Evolutionary conservation across 78 protist genomes (phyloP), one percentile per base, ranked within the genome.

Genomic region (Dictyostelium citrinum): DNA sequence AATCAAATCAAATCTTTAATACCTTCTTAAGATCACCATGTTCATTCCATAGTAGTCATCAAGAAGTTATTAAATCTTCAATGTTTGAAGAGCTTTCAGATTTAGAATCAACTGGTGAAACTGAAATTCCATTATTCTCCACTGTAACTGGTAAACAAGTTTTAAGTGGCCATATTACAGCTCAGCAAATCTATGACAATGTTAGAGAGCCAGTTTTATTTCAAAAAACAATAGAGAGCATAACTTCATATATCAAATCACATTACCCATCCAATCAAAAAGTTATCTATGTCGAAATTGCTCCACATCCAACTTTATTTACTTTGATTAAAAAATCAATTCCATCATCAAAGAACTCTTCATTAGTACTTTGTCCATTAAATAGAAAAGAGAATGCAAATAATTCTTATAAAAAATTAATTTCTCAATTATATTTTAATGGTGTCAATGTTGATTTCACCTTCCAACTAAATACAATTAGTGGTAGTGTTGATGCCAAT

Each of bases 231-330:
- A 76, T 86, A 1, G 46, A 74, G 8, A 51, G 10, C 14, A 46
- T 83, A 17, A n/a, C 45, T 2, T 60, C 43, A 17, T 51, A 12
- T 29, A 14, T 22, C 9, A 14, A n/a, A 1, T 51, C 45, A 5
- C 3, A 16, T 22, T 35, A 77, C 2, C n/a, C 31, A 14, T 10
- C 17, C 10, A 61, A 33, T 31, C 67, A 43, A 68, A 82, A 29
- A 24, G 37, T 33, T 2, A 74, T 51, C n/a, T 84, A 22, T 24
- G 24, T 91, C 10, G 95, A 91, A 55, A 49, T 91, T 35, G 55
- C 90, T 6, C 95, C 95, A 81, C 95, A 91, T 37, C 90, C 91
- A 33, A 84, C 90, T 14, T 68, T 91, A 8, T 22, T 1, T 14
- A 8, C 27, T 16, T n/a, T 61, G 5, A 86, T 77, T 45, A 41